phyloP scores from a whole-genome alignment of 1,284 basidiomycete genomes.

The Marasmius fiardii region DNA sequence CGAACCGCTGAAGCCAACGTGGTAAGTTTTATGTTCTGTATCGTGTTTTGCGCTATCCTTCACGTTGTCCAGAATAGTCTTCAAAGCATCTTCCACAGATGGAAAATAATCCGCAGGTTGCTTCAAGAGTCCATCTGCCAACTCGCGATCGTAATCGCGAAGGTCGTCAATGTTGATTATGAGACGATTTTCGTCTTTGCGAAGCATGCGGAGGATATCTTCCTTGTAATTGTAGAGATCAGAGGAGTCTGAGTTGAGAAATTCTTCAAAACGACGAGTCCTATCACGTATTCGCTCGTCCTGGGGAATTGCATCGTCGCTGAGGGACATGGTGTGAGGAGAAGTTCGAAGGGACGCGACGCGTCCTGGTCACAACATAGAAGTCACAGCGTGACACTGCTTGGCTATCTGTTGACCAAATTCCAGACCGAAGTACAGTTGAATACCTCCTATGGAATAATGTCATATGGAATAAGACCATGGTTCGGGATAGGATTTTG shows the following conservation, averaged over 20 bases:
- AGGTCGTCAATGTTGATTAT: slow-evolving; percentile 97
- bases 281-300: slow-evolving; percentile 78
- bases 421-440: no score
- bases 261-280: slow-evolving; percentile 82
- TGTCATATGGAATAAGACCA: no score
- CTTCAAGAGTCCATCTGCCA: slow-evolving; percentile 80
- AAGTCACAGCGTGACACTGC: background rate
- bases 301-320: slow-evolving; percentile 48
- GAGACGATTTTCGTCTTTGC: slow-evolving; percentile 82
- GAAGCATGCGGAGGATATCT: slow-evolving; percentile 83
- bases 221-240: slow-evolving; percentile 82
- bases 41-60: slow-evolving; percentile 84
- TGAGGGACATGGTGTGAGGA: slow-evolving; percentile 47
- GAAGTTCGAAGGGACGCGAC: slow-evolving; percentile 15
- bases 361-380: slow-evolving; percentile 1
- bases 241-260: slow-evolving; percentile 74
- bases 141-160: slow-evolving; percentile 88
- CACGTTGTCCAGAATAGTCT: slow-evolving; percentile 71
- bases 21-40: slow-evolving; percentile 75
- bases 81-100: slow-evolving; percentile 87
- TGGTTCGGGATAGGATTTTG: no score
- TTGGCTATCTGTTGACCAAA: no score
- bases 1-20: slow-evolving; percentile 95
- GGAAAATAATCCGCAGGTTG: slow-evolving; percentile 89
- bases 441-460: no score